Base-by-base conservation (phyloP, 139 green algal genomes). In the Chlorella vulgaris region DNA sequence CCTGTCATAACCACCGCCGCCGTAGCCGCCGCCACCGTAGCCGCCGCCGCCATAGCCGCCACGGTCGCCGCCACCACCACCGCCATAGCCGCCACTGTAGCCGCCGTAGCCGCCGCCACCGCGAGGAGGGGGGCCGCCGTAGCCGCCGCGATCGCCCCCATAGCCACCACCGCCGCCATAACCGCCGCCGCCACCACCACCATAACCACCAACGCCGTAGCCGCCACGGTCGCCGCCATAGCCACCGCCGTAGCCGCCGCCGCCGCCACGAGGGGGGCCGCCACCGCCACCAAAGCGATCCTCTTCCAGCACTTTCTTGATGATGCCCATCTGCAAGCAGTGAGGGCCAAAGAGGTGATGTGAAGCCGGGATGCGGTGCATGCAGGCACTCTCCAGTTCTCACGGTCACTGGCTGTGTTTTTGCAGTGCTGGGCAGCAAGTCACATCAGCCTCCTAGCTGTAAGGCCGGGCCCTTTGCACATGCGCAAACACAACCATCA, bases 251-350 rank as follows among this genome's bases (percentile, higher is more conserved):
- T 24, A 28, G 22, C 71, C 35, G 19, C 33, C 55, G 26, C 70
- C 60, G 26, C 33, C 70, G 33, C 28, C 69, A 31, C 29, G 7
- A 6, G 61, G 28, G 31, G n/a, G 50, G 47, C 70, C 50, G 33
- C 63, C 69, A 13, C 78, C 43, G 60, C 62, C 50, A 1, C 63
- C 77, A 10, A 26, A 77, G 13, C 83, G 53, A 33, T 81, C 60
- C 55, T 87, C 83, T 60, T 84, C 74, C 67, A 84, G 42, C 24
- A 91, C 65, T 47, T 88, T 86, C 62, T 92, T 92, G 73, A 92
- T 86, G 81, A 92, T 92, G 70, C 88, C 86, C 77, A 90, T 90
- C 86, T 90, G 81, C 60, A 43, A 1, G 4, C 47, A 42, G 10
- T 38, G n/a, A n/a, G 24, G 63, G 29, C n/a, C 29, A 47, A 51